phyloP scores from a whole-genome alignment of 306 rosid species.

The Quercus aquifolioides region DNA sequence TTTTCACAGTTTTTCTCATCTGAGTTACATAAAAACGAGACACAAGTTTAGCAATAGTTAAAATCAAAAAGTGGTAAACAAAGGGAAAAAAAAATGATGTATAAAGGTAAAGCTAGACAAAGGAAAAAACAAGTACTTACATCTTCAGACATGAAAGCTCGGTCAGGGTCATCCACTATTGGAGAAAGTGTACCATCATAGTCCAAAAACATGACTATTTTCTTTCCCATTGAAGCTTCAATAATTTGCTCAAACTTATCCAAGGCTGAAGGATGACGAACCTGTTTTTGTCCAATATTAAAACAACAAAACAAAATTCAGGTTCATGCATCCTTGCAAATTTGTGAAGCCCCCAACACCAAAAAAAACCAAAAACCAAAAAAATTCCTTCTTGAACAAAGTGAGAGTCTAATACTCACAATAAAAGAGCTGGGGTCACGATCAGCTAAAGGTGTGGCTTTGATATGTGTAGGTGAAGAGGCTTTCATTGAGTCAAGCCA shows the following conservation, averaged over 20 bases:
- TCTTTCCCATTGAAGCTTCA: conserved; percentile 75
- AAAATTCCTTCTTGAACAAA: background rate
- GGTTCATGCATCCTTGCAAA: background rate
- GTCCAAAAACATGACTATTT: conserved; percentile 82
- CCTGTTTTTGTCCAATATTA: conserved; percentile 31
- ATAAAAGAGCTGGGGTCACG: conserved; percentile 55
- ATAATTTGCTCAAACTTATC: conserved; percentile 74
- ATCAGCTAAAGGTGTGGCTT: conserved; percentile 49
- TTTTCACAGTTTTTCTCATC: conserved; percentile 87
- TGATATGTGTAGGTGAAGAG: conserved; percentile 73
- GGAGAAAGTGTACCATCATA: conserved; percentile 95
- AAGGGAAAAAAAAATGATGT: background rate
- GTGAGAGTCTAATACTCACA: conserved; percentile 35
- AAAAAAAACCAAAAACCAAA: background rate
- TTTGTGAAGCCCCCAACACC: background rate
- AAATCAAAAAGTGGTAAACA: background rate
- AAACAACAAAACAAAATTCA: background rate
- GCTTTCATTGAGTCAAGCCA: conserved; percentile 93
- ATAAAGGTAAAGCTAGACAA: background rate
- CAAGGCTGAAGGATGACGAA: conserved; percentile 79
- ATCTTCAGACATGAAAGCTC: conserved; percentile 76
- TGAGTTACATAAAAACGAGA: conserved; percentile 22
- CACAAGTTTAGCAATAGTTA: background rate
- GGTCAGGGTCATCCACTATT: conserved; percentile 82
- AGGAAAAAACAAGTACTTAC: conserved; percentile 32